Conservation (phyloP, 257 asterid species). For the Lycium ferocissimum region DNA sequence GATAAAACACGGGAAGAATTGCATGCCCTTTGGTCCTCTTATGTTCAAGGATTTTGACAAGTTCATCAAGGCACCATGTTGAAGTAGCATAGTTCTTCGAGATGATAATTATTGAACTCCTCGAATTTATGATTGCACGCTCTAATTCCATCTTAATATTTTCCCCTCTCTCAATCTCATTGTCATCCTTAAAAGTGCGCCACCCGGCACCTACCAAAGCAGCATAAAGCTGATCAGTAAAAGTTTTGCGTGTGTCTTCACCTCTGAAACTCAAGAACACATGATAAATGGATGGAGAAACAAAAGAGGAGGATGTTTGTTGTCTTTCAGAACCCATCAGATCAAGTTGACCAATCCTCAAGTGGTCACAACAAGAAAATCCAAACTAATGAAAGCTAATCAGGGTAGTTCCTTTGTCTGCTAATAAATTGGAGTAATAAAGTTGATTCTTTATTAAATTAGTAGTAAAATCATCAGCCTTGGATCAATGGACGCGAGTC, state of each 20-base stretch:
- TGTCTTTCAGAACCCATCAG: constrained; percentile 16
- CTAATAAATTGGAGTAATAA: background rate
- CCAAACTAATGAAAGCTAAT: background rate
- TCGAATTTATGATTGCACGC: background rate
- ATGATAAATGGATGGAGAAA: constrained; percentile 26
- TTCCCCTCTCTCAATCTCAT: constrained; percentile 25
- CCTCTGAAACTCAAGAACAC: constrained; percentile 29
- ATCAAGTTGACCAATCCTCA: background rate
- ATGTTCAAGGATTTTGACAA: constrained; percentile 27
- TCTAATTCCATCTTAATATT: constrained; percentile 7
- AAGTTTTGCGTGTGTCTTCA: constrained; percentile 28
- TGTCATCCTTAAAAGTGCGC: background rate
- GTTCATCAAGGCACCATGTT: constrained; percentile 29
- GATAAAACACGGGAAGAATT: background rate
- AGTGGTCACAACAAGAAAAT: background rate
- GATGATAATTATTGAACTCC: constrained; percentile 24
- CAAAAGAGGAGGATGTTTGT: background rate
- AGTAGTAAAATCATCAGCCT: background rate
- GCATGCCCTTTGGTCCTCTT: constrained; percentile 25
- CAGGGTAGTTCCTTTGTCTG: background rate
- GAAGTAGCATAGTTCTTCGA: constrained; percentile 27
- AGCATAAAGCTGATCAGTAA: constrained; percentile 2
- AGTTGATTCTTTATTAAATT: background rate
- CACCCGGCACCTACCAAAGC: constrained; percentile 28
- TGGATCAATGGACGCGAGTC: background rate